Evolutionary conservation across 2,329 filamentous ascomycete species (phyloP).

Genomic region (Scedosporium boydii): DNA sequence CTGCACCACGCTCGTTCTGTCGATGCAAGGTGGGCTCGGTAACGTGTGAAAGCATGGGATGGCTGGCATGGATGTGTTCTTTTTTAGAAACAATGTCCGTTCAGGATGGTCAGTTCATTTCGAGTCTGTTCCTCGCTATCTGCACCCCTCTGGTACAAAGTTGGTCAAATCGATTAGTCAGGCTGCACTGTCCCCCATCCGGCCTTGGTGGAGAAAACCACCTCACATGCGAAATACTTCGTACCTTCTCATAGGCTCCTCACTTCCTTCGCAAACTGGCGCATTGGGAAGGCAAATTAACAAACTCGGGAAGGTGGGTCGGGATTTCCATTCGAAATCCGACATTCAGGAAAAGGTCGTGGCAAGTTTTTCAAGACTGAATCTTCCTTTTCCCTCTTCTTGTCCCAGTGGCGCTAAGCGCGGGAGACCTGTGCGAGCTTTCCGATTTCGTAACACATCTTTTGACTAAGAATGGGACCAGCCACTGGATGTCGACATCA

Average conservation of each 20-base stretch:
- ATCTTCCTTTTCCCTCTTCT: neutral
- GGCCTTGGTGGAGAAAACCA: neutral
- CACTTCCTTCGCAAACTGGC: neutral
- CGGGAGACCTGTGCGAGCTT: no score
- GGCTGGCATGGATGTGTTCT: neutral
- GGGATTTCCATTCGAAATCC: neutral
- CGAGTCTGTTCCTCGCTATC: neutral
- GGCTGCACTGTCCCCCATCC: neutral
- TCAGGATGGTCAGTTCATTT: constrained; percentile 1
- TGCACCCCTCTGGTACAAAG: neutral
- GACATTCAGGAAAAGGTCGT: neutral
- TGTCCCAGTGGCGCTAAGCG: neutral
- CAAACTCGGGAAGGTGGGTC: neutral
- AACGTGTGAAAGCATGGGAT: neutral
- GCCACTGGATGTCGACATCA: no score
- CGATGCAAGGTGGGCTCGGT: constrained; percentile 2
- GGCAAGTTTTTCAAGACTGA: neutral
- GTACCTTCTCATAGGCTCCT: neutral
- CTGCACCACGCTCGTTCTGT: neutral
- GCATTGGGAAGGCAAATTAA: neutral
- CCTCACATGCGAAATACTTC: neutral
- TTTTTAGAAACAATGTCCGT: constrained; percentile 1
- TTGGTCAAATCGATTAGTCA: neutral
- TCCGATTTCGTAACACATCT: no score
- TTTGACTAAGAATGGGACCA: no score